Evolutionary conservation across 805 yeast genomes (phyloP), one percentile per base, ranked within the genome.

Genomic region (Saccharomycopsis fodiens): DNA sequence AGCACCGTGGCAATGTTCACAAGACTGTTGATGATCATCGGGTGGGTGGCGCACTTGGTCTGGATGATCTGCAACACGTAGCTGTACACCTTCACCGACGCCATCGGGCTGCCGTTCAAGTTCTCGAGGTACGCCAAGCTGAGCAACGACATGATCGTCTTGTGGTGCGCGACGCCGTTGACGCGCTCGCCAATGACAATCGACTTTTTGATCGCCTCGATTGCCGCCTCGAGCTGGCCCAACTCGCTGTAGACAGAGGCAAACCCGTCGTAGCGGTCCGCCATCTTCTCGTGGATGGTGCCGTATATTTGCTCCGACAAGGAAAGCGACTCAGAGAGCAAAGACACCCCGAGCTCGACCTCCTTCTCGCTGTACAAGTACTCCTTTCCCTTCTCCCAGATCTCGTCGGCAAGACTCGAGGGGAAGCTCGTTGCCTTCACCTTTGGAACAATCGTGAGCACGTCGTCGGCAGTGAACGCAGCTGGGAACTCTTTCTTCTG

Each of bases 241-340:
- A 77, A 59, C 48, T 81, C 87, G 17, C 7, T 32, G 64, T 78
- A 85, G 16, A 79, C 62, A 51, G 79, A 78, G 12, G 94, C 82
- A 39, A 87, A 67, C 7, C 76, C 67, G 35, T 79, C 66, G 57
- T 82, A 82, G 30, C 79, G 79, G 42, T 74, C 74, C 12, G 91
- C 87, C 23, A 89, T 84, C 54, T 82, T 87, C 6, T 82, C 74
- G 57, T 89, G 93, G 25, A 91, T 73, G 22, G 72, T 60, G 25
- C 97, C 96, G 55, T 85, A 85, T 25, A 86, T 78, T 59, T 87
- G 95, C 60, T 88, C 95, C 52, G 78, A 77, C 45, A 87, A 70
- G 6, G 82, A 65, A 30, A 85, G 66, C 23, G 93, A 71, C 61
- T 91, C 96, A 25, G 71, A 64, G 54, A 89, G 65, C 44, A 85